Evolutionary conservation across 331 rosid genomes (phyloP).

Genomic region (Erythrophleum ivorense): DNA sequence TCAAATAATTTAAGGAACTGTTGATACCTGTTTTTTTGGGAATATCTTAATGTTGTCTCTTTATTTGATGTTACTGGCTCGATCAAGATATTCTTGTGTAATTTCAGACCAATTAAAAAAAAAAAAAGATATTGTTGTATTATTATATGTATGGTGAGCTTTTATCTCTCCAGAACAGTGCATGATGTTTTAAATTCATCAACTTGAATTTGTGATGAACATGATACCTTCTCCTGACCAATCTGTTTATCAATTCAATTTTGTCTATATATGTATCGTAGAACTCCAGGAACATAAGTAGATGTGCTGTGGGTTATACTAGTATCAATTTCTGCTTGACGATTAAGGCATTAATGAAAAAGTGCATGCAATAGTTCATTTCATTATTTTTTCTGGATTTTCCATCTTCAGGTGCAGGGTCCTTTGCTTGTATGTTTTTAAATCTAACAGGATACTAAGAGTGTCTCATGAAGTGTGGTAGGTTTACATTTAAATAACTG

Average conservation of each 20-base stretch:
- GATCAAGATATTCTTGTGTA: background rate
- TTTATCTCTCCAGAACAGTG: background rate
- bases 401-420: background rate
- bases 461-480: background rate
- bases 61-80: background rate
- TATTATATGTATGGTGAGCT: background rate
- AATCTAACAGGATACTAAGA: background rate
- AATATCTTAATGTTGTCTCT: background rate
- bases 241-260: constrained; percentile 8
- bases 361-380: background rate
- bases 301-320: background rate
- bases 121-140: too few species aligned
- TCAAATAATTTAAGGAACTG: background rate
- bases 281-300: background rate
- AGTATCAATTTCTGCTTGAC: background rate
- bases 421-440: constrained; percentile 9
- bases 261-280: background rate
- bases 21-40: background rate
- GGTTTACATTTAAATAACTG: constrained; percentile 7
- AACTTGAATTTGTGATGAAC: too few species aligned
- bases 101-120: too few species aligned
- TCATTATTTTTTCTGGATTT: background rate
- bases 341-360: background rate
- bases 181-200: background rate
- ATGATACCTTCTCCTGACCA: background rate